phyloP scores from a whole-genome alignment of 2,329 filamentous ascomycete species.

The Albifimbria verrucaria region DNA sequence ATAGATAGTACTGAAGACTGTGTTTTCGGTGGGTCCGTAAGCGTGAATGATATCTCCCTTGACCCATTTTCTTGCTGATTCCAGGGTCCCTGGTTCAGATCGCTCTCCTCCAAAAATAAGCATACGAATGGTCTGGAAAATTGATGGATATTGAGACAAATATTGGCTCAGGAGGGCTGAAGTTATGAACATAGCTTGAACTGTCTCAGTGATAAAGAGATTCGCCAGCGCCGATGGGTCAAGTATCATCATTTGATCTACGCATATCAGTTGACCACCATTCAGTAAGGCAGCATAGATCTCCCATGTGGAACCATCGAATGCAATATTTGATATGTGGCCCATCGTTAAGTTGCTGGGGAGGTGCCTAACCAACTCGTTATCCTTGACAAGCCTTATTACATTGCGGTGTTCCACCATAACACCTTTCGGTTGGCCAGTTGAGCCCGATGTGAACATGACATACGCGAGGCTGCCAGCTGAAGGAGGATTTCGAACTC shows the following conservation, averaged over 20 bases:
- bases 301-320: too few relatives aligned
- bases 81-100: background rate
- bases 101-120: constrained; percentile 14
- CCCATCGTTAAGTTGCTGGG: constrained; percentile 7
- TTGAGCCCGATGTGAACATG: constrained; percentile 17
- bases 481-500: too few relatives aligned
- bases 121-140: constrained; percentile 16
- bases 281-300: too few relatives aligned
- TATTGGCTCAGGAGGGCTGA: too few relatives aligned
- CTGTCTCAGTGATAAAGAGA: too few relatives aligned
- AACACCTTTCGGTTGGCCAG: constrained; percentile 13
- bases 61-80: background rate
- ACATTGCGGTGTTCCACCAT: constrained; percentile 12
- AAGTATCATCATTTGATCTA: too few relatives aligned
- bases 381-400: too few relatives aligned
- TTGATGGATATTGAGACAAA: too few relatives aligned
- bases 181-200: too few relatives aligned
- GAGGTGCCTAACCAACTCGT: constrained; percentile 8
- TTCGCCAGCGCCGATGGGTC: too few relatives aligned
- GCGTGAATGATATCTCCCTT: background rate
- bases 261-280: too few relatives aligned
- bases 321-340: constrained; percentile 13
- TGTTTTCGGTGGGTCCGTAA: constrained; percentile 9
- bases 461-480: constrained; percentile 8
- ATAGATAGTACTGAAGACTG: constrained; percentile 9